Conservation (phyloP, 441 rosid genomes). For the Syzygium malaccense region DNA sequence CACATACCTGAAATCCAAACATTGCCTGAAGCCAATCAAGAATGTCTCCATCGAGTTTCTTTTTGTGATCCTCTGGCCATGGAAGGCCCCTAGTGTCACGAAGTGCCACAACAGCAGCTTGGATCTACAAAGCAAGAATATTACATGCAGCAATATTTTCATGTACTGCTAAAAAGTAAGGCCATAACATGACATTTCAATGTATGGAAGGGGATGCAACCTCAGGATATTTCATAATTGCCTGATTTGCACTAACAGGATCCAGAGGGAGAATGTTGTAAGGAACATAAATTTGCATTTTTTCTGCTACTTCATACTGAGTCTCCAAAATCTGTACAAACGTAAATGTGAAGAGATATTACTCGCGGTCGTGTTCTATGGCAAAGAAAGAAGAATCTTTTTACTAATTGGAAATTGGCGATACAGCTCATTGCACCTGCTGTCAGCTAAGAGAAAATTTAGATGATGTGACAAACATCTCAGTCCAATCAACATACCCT, state of each 20-base stretch:
- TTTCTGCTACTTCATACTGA: slow-evolving; percentile 22
- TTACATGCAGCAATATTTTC: not conserved
- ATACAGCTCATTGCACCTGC: too few relatives aligned
- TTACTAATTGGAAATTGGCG: not conserved
- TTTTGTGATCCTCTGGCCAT: slow-evolving; percentile 80
- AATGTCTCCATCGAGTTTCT: slow-evolving; percentile 84
- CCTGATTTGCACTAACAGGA: slow-evolving; percentile 92
- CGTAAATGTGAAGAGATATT: not conserved
- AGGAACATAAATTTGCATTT: slow-evolving; percentile 82
- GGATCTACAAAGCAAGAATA: slow-evolving; percentile 43
- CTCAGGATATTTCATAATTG: slow-evolving; percentile 97
- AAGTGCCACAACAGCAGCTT: slow-evolving; percentile 91
- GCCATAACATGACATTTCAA: not conserved
- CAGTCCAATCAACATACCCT: not conserved
- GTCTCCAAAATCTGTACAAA: slow-evolving; percentile 73
- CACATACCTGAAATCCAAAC: slow-evolving; percentile 95
- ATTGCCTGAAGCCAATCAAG: slow-evolving; percentile 96
- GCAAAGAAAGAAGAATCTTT: not conserved
- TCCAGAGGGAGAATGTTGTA: slow-evolving; percentile 96
- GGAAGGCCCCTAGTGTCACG: slow-evolving; percentile 97
- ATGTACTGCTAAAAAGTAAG: not conserved
- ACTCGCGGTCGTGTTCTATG: not conserved
- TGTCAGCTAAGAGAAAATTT: not conserved
- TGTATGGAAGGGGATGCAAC: slow-evolving; percentile 24
- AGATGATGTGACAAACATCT: not conserved